These are phyloP conservation scores for Trichocladium antarcticum DNA, from an alignment of 495 filamentous ascomycete genomes.

Conservation along the genomic window DNA sequence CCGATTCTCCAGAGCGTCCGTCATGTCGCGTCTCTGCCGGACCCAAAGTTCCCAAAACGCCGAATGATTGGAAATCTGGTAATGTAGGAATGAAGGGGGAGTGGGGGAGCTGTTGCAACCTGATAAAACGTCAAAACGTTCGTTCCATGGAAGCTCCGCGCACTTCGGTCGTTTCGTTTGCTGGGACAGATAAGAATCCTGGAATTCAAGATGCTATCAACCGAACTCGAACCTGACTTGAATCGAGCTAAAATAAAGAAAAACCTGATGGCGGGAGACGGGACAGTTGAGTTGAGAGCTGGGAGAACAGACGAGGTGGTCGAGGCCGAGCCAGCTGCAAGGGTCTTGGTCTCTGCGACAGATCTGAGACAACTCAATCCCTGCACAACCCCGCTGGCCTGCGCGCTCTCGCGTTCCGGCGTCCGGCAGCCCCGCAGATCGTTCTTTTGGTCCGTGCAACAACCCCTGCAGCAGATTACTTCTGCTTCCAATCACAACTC, in stretches of 20 bases:
- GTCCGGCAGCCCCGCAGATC: conserved; percentile 14
- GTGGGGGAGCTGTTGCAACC: conserved; percentile 3
- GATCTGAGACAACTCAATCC: conserved; percentile 27
- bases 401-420: conserved; percentile 5
- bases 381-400: conserved; percentile 10
- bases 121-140: neutral
- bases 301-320: conserved; percentile 1
- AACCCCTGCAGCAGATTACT: conserved; percentile 21
- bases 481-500: conserved; percentile 20
- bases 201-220: neutral
- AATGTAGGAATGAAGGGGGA: conserved; percentile 9
- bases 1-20: too few relatives aligned
- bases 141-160: neutral
- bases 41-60: too few relatives aligned
- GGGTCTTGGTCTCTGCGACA: conserved; percentile 23
- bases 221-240: too few relatives aligned
- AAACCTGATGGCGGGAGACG: too few relatives aligned
- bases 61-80: conserved; percentile 11
- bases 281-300: neutral
- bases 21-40: too few relatives aligned
- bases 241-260: too few relatives aligned
- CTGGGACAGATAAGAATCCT: neutral
- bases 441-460: conserved; percentile 7
- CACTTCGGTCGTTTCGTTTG: neutral
- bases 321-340: neutral